A percentile compares a stretch with the other conserved stretches of the same genome.
Conservation (phyloP, 1,284 basidiomycete genomes). For the Boletellus deceptivus region DNA sequence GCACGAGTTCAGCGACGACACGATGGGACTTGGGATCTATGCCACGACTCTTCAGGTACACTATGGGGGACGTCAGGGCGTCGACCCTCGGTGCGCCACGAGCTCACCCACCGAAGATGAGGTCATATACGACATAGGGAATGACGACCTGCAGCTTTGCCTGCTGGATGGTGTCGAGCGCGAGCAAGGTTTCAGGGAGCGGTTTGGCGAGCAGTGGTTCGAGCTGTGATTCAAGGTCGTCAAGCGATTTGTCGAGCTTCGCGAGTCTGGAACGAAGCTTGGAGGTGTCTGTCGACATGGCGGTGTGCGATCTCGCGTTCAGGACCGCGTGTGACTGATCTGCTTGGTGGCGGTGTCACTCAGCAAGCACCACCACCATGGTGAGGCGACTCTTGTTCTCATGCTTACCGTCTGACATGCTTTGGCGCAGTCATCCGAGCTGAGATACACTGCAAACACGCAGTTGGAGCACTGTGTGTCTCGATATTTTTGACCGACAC, state of each 20-base stretch:
- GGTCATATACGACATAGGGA: conserved; percentile 78
- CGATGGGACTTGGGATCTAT: conserved; percentile 76
- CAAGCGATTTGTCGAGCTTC: conserved; percentile 54
- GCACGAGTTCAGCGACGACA: conserved; percentile 69
- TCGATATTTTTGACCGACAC: background rate
- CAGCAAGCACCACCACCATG: conserved; percentile 13
- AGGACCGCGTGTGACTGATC: conserved; percentile 11
- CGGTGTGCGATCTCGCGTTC: background rate
- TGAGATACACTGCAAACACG: conserved; percentile 92
- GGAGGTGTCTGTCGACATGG: conserved; percentile 54
- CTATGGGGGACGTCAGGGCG: conserved; percentile 37
- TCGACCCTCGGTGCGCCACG: too few relatives aligned
- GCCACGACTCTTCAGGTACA: conserved; percentile 74
- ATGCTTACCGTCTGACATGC: conserved; percentile 6
- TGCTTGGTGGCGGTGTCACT: conserved; percentile 8
- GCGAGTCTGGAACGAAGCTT: conserved; percentile 55
- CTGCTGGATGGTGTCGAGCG: conserved; percentile 71
- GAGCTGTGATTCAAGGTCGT: conserved; percentile 62
- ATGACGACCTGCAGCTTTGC: conserved; percentile 73
- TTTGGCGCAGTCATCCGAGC: conserved; percentile 68
- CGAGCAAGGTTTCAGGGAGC: conserved; percentile 61
- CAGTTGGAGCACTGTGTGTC: conserved; percentile 86
- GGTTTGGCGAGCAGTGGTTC: conserved; percentile 62
- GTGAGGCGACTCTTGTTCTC: conserved; percentile 7
- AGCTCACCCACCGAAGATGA: conserved; percentile 64